Base-by-base conservation (phyloP, 257 asterid species). In the Eucommia ulmoides region DNA sequence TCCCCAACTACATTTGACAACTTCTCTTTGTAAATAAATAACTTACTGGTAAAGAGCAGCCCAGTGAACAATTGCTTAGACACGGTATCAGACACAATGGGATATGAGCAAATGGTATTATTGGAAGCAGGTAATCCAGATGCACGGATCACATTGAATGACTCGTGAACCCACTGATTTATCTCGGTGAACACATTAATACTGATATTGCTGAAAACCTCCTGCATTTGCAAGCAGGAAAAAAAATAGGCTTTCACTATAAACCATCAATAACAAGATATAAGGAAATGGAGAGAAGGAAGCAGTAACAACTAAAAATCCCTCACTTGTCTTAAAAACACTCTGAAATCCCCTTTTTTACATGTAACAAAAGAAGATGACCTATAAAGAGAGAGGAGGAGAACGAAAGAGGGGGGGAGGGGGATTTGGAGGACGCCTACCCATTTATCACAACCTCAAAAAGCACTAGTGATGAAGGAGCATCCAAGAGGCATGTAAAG, bases 21-120 rank as follows among this genome's bases (percentile, higher is more conserved):
- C 9, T 42, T 42, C 20, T 42, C 19, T 16, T 42, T 42, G 7
- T 15, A 42, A 2, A 6, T 42, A 21, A 42, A 19, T 6, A 49
- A 74, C 94, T 74, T 69, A 88, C 97, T 78, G 1, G 96, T 83
- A 70, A 65, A 72, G 54, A 91, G 86, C 71, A 86, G 70, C 45
- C 70, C 92, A 15, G 98, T 73, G 70, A 65, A 77, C 24, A 91
- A 71, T 65, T 77, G 82, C 55, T 75, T 69, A 24, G 79, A 71
- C 41, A 75, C 63, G 58, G 66, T 66, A 9, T 65, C 45, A 33
- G 64, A 42, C 25, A 81, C 33, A 65, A 80, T 54, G 4, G 98
- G 98, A 59, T 78, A 78, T 7, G 79, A 54, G 55, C 53, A 55
- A 4, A 74, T 74, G 33, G 75, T 71, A 16, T 65, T 58, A 24